A percentile compares a stretch with the other conserved stretches of the same genome.
phyloP scores from a whole-genome alignment of 2,329 filamentous ascomycete species.

The Aureobasidium sp. region DNA sequence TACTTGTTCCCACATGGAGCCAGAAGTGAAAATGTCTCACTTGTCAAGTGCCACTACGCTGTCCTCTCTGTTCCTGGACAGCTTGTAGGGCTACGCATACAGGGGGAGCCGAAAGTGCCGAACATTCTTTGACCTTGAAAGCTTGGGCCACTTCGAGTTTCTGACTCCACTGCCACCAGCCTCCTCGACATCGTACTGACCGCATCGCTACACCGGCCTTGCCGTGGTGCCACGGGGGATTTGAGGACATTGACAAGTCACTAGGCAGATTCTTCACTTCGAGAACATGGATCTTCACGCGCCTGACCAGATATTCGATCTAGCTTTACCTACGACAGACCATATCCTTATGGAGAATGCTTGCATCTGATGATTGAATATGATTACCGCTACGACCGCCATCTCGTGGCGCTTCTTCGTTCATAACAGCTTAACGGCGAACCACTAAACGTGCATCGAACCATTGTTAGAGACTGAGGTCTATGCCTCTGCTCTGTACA shows the following conservation, averaged over 20 bases:
- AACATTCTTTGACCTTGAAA: background rate
- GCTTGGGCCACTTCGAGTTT: background rate
- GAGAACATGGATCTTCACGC: background rate
- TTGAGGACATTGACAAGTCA: background rate
- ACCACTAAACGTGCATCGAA: constrained; percentile 1
- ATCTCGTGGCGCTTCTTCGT: background rate
- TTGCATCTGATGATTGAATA: background rate
- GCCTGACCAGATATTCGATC: background rate
- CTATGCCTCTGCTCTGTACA: background rate
- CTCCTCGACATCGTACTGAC: background rate
- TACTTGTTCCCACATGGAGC: background rate
- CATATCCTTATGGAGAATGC: background rate
- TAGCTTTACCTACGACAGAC: background rate
- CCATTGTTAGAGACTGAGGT: background rate
- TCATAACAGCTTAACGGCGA: background rate
- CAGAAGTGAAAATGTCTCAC: background rate
- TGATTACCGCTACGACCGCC: background rate
- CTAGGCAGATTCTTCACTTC: too few relatives aligned
- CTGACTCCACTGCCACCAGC: background rate
- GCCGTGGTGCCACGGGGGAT: too few relatives aligned
- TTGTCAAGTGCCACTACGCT: background rate
- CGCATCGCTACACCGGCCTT: background rate
- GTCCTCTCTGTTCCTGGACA: background rate
- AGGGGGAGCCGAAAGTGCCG: background rate
- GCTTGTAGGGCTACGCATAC: background rate